Conservation (phyloP, 106 monocot species). For the Gastrodia elata region DNA sequence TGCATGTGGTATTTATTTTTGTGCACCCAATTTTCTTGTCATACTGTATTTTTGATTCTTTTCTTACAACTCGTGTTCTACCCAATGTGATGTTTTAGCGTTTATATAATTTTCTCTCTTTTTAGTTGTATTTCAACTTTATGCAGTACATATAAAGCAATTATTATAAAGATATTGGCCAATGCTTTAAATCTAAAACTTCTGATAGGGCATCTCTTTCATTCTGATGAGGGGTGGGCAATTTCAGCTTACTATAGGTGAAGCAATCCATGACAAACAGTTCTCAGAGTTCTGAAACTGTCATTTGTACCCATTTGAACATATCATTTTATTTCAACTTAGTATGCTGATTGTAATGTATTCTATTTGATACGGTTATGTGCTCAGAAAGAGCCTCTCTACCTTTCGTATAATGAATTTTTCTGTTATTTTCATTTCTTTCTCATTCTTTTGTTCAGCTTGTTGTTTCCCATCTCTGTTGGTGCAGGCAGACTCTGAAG, state of each 20-base stretch:
- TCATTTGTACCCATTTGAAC: not conserved
- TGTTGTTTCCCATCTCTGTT: not conserved
- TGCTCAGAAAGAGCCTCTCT: not conserved
- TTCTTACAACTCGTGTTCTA: not conserved
- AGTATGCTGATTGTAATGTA: not conserved
- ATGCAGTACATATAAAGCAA: not conserved
- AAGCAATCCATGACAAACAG: not conserved
- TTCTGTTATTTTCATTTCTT: not conserved
- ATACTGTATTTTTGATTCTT: not conserved
- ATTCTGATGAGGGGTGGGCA: not conserved
- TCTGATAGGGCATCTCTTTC: not conserved
- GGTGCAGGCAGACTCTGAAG: slow-evolving; percentile 30
- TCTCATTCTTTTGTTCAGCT: not conserved
- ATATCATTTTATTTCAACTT: not conserved
- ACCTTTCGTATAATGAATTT: not conserved
- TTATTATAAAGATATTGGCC: not conserved
- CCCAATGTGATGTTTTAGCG: not conserved
- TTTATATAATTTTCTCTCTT: not conserved
- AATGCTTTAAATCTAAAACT: not conserved
- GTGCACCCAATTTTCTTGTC: not conserved
- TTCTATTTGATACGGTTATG: not conserved
- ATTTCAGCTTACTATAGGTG: not conserved
- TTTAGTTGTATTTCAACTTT: not conserved
- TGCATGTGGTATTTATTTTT: slow-evolving; percentile 41
- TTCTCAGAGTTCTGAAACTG: not conserved